Conservation (phyloP, 1,139 yeast species). For the Nakaseomyces sp. region DNA sequence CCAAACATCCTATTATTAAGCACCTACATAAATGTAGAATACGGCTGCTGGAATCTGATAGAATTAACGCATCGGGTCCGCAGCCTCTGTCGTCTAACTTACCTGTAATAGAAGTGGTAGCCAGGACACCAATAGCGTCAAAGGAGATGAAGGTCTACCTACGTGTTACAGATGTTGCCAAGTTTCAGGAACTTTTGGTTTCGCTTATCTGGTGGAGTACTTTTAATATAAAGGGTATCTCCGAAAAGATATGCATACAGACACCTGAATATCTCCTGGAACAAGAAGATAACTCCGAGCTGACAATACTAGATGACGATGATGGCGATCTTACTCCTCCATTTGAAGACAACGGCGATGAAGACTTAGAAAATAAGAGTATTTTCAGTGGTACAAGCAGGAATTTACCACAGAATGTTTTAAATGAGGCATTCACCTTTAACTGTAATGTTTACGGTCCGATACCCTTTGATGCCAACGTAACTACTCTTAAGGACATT, state of each 20-base stretch:
- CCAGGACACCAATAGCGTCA: slow-evolving; percentile 1
- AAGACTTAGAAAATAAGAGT: background rate
- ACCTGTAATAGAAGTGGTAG: slow-evolving; percentile 4
- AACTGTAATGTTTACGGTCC: slow-evolving; percentile 3
- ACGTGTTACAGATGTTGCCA: slow-evolving; percentile 37
- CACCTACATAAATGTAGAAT: slow-evolving; percentile 34
- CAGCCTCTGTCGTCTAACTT: slow-evolving; percentile 4
- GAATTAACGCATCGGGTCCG: background rate
- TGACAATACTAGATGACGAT: background rate
- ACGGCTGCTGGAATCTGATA: slow-evolving; percentile 16
- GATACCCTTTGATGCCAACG: slow-evolving; percentile 4
- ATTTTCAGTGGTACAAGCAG: background rate
- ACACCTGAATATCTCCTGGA: slow-evolving; percentile 9
- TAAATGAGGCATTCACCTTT: background rate
- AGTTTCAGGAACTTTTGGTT: slow-evolving; percentile 44
- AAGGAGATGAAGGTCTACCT: slow-evolving; percentile 38
- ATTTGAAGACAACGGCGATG: background rate
- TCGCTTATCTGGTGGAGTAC: slow-evolving; percentile 57
- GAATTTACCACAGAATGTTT: slow-evolving; percentile 1
- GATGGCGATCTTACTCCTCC: background rate
- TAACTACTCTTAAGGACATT: background rate
- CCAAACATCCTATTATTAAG: slow-evolving; percentile 27
- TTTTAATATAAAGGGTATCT: slow-evolving; percentile 48
- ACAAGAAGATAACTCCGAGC: background rate
- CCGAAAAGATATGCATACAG: slow-evolving; percentile 34